Percentiles rank a stretch among this genome's conserved stretches.
Evolutionary conservation across 345 rosid genomes (phyloP).

Genomic region (Rhizophora mangle): DNA sequence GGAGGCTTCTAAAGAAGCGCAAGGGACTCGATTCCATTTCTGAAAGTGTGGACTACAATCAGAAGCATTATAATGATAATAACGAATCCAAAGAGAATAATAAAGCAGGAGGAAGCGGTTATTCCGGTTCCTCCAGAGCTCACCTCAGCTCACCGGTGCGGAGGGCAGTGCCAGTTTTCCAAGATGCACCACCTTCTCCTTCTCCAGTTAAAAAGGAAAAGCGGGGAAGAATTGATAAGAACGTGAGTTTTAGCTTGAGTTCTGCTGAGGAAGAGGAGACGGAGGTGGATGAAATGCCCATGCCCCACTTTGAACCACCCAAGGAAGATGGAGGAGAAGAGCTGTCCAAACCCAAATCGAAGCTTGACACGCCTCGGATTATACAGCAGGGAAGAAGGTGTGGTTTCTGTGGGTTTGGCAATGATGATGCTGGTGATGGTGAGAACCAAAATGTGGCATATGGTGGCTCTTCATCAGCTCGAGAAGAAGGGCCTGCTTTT

Average conservation of each 20-base stretch:
- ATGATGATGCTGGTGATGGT: slow-evolving; percentile 46
- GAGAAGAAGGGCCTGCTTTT: slow-evolving; percentile 48
- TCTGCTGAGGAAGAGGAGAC: slow-evolving; percentile 25
- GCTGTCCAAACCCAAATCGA: slow-evolving; percentile 17
- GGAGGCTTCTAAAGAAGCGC: slow-evolving; percentile 58
- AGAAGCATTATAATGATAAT: slow-evolving; percentile 39
- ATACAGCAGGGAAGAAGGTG: slow-evolving; percentile 75
- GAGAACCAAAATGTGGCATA: slow-evolving; percentile 74
- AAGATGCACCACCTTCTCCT: slow-evolving; percentile 88
- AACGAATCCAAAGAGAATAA: slow-evolving; percentile 31
- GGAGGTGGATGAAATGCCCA: slow-evolving; percentile 40
- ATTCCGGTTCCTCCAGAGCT: slow-evolving; percentile 14
- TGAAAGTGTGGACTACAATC: slow-evolving; percentile 55
- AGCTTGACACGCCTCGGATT: slow-evolving; percentile 41
- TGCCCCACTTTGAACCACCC: slow-evolving; percentile 16
- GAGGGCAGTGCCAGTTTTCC: slow-evolving; percentile 54
- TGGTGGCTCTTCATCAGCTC: slow-evolving; percentile 68
- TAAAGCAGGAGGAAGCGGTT: slow-evolving; percentile 13
- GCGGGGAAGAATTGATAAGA: slow-evolving; percentile 39
- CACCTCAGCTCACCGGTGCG: slow-evolving; percentile 18
- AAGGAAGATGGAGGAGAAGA: slow-evolving; percentile 21
- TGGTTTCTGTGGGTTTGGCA: slow-evolving; percentile 89
- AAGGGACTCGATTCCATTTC: slow-evolving; percentile 83
- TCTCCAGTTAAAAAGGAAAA: slow-evolving; percentile 30
- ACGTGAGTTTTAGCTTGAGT: slow-evolving; percentile 11